A percentile compares a stretch with the other conserved stretches of the same genome.
These are phyloP conservation scores for Atractiella rhizophila DNA, from an alignment of 768 basidiomycete species.

Conservation along the genomic window DNA sequence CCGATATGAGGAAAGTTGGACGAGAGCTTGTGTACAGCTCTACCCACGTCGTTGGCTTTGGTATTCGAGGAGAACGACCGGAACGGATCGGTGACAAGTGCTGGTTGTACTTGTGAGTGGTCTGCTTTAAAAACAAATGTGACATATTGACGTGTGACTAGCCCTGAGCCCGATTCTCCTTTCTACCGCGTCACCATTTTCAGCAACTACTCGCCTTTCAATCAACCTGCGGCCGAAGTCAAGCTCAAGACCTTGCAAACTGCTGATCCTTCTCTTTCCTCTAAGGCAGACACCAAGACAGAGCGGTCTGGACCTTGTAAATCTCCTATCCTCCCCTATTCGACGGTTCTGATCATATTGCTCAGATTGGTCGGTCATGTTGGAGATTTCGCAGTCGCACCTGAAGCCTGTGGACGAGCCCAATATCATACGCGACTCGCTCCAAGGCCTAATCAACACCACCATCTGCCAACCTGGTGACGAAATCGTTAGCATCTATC, in stretches of 20 bases:
- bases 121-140: not conserved
- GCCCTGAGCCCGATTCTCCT: constrained; percentile 23
- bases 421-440: constrained; percentile 20
- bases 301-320: constrained; percentile 17
- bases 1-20: constrained; percentile 11
- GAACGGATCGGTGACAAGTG: constrained; percentile 24
- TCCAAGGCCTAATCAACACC: constrained; percentile 21
- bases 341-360: not conserved
- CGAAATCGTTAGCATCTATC: constrained; percentile 23
- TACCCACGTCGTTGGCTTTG: constrained; percentile 24
- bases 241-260: constrained; percentile 21
- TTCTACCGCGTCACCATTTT: constrained; percentile 26
- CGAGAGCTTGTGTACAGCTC: constrained; percentile 20
- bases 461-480: constrained; percentile 19
- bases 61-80: constrained; percentile 21
- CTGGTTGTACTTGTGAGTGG: constrained; percentile 2
- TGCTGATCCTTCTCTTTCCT: constrained; percentile 18
- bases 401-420: constrained; percentile 22
- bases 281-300: constrained; percentile 13
- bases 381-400: constrained; percentile 23
- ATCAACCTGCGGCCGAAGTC: constrained; percentile 16
- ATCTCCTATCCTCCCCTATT: not conserved
- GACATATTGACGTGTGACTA: not conserved
- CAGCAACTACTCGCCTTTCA: constrained; percentile 24
- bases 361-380: constrained; percentile 23